These are phyloP conservation scores for Sporothrix mexicana DNA, from an alignment of 2,329 filamentous ascomycete genomes.

Conservation along the genomic window DNA sequence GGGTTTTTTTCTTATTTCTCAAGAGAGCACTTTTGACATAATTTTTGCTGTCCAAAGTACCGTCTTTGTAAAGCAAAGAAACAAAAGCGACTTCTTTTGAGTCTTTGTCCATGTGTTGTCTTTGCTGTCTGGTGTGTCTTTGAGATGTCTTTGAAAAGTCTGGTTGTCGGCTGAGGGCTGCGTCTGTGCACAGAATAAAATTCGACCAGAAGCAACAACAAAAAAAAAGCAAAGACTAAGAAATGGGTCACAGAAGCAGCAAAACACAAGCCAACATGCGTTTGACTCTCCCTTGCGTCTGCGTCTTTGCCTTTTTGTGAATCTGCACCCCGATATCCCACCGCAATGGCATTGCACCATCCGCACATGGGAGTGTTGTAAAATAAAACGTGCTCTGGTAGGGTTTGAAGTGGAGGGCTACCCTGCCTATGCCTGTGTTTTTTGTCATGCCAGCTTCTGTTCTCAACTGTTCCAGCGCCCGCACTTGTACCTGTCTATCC, in stretches of 20 bases:
- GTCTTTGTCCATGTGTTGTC: background rate
- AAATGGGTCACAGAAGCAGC: background rate
- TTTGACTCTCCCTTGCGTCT: conserved; percentile 7
- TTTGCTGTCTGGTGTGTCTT: background rate
- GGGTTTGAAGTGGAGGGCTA: background rate
- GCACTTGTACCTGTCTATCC: background rate
- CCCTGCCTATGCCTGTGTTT: background rate
- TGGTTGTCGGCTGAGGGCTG: conserved; percentile 3
- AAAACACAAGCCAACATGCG: background rate
- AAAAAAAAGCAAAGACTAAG: background rate
- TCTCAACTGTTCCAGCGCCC: background rate
- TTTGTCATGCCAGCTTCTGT: background rate
- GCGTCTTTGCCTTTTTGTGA: too few species aligned
- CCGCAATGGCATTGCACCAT: conserved; percentile 16
- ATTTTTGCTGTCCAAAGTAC: background rate
- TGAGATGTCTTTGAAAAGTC: background rate
- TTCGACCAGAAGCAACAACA: background rate
- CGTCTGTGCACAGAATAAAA: conserved; percentile 19
- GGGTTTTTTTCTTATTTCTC: too few species aligned
- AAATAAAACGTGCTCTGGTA: conserved; percentile 18
- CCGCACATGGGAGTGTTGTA: background rate
- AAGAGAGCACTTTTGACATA: background rate
- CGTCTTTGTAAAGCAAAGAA: background rate
- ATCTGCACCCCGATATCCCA: background rate
- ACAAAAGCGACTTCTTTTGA: background rate